Conservation (phyloP, 1,284 basidiomycete species). For the Ustilago xerochloae region DNA sequence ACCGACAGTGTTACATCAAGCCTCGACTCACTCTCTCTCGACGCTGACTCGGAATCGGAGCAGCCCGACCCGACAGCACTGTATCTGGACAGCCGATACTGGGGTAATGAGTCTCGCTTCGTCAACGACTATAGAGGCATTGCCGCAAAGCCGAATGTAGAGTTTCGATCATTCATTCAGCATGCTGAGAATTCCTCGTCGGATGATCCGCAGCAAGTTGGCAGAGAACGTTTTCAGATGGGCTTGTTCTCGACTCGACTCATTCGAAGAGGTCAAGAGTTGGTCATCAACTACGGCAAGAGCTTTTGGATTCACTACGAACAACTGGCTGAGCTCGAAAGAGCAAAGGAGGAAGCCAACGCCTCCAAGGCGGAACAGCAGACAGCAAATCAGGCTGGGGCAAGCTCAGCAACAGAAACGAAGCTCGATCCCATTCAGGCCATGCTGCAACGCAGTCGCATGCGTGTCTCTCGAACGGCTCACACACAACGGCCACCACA, state of each 20-base stretch:
- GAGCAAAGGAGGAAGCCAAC: background rate
- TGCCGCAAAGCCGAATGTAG: conserved; percentile 44
- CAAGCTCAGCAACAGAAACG: background rate
- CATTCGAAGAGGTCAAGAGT: conserved; percentile 84
- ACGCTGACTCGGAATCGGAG: background rate
- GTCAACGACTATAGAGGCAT: conserved; percentile 64
- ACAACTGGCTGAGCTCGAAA: conserved; percentile 8
- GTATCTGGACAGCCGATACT: conserved; percentile 38
- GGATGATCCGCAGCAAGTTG: background rate
- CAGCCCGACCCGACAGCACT: conserved; percentile 21
- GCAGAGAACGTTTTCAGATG: conserved; percentile 22
- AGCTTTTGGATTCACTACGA: conserved; percentile 77
- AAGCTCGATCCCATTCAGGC: conserved; percentile 28
- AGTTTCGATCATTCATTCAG: conserved; percentile 52
- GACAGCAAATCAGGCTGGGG: background rate
- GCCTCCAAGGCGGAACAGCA: background rate
- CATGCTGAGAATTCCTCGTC: background rate
- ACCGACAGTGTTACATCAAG: background rate
- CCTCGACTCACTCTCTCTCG: background rate
- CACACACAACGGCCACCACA: conserved; percentile 9
- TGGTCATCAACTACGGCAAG: conserved; percentile 91
- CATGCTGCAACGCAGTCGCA: conserved; percentile 35
- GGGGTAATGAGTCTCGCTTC: conserved; percentile 80
- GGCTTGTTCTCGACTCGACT: conserved; percentile 69
- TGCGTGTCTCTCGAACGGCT: conserved; percentile 26